Evolutionary conservation across 139 green algal species (phyloP).

Genomic region (Desmodesmus armatus): DNA sequence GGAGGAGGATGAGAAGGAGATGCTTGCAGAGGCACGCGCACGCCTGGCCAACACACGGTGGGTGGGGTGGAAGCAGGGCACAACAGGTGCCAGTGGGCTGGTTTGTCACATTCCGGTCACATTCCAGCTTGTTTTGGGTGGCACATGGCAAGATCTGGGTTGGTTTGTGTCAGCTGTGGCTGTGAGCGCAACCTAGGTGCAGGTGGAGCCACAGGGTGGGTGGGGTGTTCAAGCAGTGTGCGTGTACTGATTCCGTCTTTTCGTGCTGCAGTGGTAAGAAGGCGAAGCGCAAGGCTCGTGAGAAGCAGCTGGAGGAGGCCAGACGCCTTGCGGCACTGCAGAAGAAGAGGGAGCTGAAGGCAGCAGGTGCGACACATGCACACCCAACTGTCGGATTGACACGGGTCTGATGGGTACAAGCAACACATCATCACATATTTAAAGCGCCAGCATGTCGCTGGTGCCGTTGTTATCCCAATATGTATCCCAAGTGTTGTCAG

Average conservation of each 20-base stretch:
- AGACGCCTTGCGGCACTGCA: conserved; percentile 93
- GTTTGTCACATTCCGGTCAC: neutral
- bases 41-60: conserved; percentile 96
- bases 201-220: too few relatives aligned
- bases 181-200: too few relatives aligned
- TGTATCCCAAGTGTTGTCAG: too few relatives aligned
- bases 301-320: conserved; percentile 98
- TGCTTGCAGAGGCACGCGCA: conserved; percentile 97
- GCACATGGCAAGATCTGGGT: neutral
- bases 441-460: too few relatives aligned
- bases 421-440: too few relatives aligned
- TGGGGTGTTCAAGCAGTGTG: too few relatives aligned
- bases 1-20: conserved; percentile 99
- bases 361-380: conserved; percentile 86
- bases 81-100: neutral
- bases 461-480: too few relatives aligned
- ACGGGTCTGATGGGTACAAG: too few relatives aligned
- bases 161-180: too few relatives aligned
- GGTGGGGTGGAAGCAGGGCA: neutral
- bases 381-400: conserved; percentile 59
- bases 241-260: too few relatives aligned
- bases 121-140: too few relatives aligned
- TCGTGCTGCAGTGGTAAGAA: conserved; percentile 93
- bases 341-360: conserved; percentile 95
- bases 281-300: conserved; percentile 97